Conservation (phyloP, 2,329 filamentous ascomycete species). For the Colletotrichum godetiae region DNA sequence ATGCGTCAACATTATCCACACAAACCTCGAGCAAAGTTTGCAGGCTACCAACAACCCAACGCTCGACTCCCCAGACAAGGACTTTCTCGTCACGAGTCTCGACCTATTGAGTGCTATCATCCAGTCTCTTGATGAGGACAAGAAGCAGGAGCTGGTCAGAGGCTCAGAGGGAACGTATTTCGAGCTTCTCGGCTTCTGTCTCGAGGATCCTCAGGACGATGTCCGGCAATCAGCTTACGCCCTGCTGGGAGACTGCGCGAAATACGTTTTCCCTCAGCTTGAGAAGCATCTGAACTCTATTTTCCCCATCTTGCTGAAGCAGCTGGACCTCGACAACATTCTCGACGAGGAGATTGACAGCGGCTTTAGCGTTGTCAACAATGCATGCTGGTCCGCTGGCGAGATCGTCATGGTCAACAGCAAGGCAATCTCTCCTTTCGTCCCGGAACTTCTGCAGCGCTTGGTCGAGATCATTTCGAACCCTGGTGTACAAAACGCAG, state of each 20-base stretch:
- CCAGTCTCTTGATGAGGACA: conserved; percentile 81
- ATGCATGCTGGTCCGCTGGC: conserved; percentile 96
- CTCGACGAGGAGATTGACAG: conserved; percentile 84
- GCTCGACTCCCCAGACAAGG: conserved; percentile 88
- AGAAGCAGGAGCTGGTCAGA: conserved; percentile 81
- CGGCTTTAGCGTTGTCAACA: conserved; percentile 94
- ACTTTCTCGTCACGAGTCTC: conserved; percentile 94
- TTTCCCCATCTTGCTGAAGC: conserved; percentile 84
- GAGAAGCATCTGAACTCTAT: conserved; percentile 78
- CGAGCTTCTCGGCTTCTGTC: conserved; percentile 88
- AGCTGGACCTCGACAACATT: conserved; percentile 84
- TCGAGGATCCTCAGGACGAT: conserved; percentile 91
- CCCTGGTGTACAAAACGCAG: conserved; percentile 84
- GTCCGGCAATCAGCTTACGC: conserved; percentile 97
- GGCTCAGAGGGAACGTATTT: conserved; percentile 87
- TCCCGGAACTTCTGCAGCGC: conserved; percentile 80
- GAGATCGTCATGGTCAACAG: conserved; percentile 88
- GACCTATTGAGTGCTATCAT: conserved; percentile 94
- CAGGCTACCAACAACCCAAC: conserved; percentile 74
- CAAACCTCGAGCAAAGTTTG: conserved; percentile 86
- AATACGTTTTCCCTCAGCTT: conserved; percentile 88
- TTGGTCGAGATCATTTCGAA: conserved; percentile 87
- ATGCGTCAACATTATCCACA: conserved; percentile 91
- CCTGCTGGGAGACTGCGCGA: conserved; percentile 92
- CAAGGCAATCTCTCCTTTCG: conserved; percentile 80